Evolutionary conservation across 2,329 filamentous ascomycete species (phyloP).

Genomic region (Chaetothyriales sp.): DNA sequence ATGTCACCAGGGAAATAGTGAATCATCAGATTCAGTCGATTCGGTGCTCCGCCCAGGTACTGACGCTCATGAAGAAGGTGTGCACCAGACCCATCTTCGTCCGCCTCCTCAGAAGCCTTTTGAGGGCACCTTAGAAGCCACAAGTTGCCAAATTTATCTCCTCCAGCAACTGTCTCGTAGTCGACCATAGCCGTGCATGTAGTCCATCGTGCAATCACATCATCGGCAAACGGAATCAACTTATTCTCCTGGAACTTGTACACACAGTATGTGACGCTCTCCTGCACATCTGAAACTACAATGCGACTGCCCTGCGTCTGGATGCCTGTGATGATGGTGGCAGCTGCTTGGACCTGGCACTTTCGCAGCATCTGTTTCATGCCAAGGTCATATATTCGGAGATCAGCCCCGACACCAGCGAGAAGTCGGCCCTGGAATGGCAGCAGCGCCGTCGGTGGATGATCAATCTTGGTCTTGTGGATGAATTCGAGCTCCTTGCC

Average conservation of each 20-base stretch:
- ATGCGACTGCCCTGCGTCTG: conserved; percentile 85
- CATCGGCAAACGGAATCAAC: conserved; percentile 84
- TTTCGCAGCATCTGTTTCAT: conserved; percentile 88
- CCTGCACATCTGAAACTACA: conserved; percentile 79
- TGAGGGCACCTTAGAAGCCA: conserved; percentile 80
- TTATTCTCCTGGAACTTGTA: conserved; percentile 88
- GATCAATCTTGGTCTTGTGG: conserved; percentile 86
- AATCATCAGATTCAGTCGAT: conserved; percentile 67
- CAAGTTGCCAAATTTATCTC: conserved; percentile 94
- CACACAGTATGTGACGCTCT: conserved; percentile 80
- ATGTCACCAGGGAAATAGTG: conserved; percentile 90
- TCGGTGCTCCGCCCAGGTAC: conserved; percentile 79
- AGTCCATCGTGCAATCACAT: conserved; percentile 78
- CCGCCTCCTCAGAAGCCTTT: conserved; percentile 74
- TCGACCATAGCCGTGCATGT: conserved; percentile 88
- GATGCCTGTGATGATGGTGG: conserved; percentile 73
- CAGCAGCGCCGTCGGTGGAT: conserved; percentile 78
- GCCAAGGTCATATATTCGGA: conserved; percentile 84
- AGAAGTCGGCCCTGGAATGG: conserved; percentile 81
- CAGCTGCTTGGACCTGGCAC: conserved; percentile 62
- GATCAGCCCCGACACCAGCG: conserved; percentile 65
- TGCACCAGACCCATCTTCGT: conserved; percentile 78
- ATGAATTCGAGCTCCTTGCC: conserved; percentile 86
- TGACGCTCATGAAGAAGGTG: conserved; percentile 81
- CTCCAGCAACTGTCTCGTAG: conserved; percentile 87